Evolutionary conservation across 164 flowering plant species (phyloP).

Genomic region (Umbilicus rupestris): DNA sequence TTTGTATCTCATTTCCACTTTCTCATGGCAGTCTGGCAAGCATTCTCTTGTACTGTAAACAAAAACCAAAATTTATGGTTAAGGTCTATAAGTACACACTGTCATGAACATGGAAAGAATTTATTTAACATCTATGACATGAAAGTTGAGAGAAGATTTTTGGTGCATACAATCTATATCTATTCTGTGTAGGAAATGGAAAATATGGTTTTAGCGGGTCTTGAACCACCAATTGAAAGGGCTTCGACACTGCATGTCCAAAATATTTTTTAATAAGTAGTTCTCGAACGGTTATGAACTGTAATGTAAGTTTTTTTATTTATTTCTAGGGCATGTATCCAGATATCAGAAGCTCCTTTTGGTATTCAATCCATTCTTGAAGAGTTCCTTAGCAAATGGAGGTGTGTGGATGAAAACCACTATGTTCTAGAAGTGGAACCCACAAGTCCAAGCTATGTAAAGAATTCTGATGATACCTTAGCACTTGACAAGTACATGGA

Average conservation of each 20-base stretch:
- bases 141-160: not conserved
- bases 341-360: conserved; percentile 43
- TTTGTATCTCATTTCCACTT: not conserved
- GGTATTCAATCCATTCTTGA: conserved; percentile 48
- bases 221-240: too few species aligned
- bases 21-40: not conserved
- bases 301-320: not conserved
- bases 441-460: conserved; percentile 9
- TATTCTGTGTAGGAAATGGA: not conserved
- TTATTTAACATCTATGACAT: not conserved
- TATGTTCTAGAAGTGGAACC: conserved; percentile 23
- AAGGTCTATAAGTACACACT: not conserved
- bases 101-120: not conserved
- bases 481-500: conserved; percentile 45
- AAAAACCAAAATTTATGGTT: not conserved
- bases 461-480: conserved; percentile 21
- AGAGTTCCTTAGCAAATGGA: conserved; percentile 67
- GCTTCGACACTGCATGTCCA: not conserved
- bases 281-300: too few species aligned
- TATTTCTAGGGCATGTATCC: conserved; percentile 49
- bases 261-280: not conserved
- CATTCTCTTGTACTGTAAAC: not conserved
- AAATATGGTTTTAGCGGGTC: not conserved
- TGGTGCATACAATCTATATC: not conserved
- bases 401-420: conserved; percentile 28